Conservation (phyloP, 75 land plant species). For the Larix kaempferi region DNA sequence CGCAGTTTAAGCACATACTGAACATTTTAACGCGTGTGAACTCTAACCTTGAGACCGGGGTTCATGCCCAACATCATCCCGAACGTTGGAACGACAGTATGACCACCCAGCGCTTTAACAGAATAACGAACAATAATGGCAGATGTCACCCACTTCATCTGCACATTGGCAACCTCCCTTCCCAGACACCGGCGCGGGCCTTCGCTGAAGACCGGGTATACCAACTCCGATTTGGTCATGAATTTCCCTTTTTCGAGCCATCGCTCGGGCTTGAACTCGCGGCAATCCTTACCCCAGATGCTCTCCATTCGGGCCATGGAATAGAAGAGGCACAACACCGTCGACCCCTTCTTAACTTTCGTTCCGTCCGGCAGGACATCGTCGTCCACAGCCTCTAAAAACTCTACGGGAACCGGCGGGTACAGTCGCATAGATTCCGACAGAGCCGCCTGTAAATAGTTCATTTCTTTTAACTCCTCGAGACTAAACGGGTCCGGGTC, state of each 20-base stretch:
- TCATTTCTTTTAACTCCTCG: constrained; percentile 46
- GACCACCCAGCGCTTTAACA: not conserved
- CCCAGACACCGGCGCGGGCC: constrained; percentile 3
- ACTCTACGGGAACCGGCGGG: constrained; percentile 47
- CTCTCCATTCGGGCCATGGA: constrained; percentile 24
- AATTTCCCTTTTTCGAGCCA: constrained; percentile 27
- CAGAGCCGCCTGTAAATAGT: constrained; percentile 56
- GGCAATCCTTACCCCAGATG: constrained; percentile 33
- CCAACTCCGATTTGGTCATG: constrained; percentile 15
- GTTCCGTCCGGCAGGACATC: constrained; percentile 42
- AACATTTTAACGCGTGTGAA: too few species aligned
- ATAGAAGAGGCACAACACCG: constrained; percentile 11
- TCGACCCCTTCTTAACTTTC: not conserved
- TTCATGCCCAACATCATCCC: not conserved
- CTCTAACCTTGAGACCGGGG: not conserved
- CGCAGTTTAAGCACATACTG: too few species aligned
- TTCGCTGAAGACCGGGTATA: constrained; percentile 11
- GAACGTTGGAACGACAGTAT: not conserved
- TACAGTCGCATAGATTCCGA: constrained; percentile 53
- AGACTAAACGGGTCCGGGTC: constrained; percentile 3
- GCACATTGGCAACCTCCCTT: constrained; percentile 23
- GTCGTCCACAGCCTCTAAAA: not conserved
- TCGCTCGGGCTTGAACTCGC: constrained; percentile 23
- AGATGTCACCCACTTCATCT: constrained; percentile 16
- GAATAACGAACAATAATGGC: not conserved